Evolutionary conservation across 2,329 filamentous ascomycete species (phyloP), one percentile per base, ranked within the genome.

Genomic region (Dactylellina parvicollis): DNA sequence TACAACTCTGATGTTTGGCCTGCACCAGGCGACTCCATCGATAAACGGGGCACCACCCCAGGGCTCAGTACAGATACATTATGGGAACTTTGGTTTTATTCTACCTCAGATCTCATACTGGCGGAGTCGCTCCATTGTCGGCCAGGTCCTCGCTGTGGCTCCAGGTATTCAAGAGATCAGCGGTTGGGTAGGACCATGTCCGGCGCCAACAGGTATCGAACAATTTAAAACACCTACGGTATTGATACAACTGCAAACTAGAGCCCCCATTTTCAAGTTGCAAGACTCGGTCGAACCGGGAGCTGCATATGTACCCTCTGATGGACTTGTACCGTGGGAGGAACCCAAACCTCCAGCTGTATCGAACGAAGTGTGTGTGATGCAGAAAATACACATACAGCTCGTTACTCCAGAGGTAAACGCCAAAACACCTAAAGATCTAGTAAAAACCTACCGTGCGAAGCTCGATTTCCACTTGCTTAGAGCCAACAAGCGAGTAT

Each of bases 101-200:
- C n/a, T 77, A 4, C 16, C 22, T 12, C 56, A 75, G 24, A 57
- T 57, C 32, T 74, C 64, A 5, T 77, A 77, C 40, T 77, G 76
- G 76, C 76, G 49, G 10, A 47, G 20, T 3, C 64, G 72, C n/a
- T 69, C 71, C 4, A 75, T 77, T 7, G 65, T 77, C 14, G 76
- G 76, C 5, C 76, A 75, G 34, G 72, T 77, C 18, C 50, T 77
- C 20, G 74, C 74, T 16, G 50, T 64, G 20, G 49, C 74, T 24
- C 32, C 30, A 24, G 57, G 42, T 28, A 42, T 59, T 26, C 75
- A 50, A 20, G 49, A 54, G 9, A 32, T 54, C 14, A 75, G 75
- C 64, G 76, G 76, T n/a, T 77, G 76, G 76, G 28, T 76, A 26
- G 76, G 76, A 7, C 76, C 76, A 24, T 73, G 32, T 24, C 66